Evolutionary conservation across 345 rosid genomes (phyloP), one percentile per base, ranked within the genome.

Genomic region (Cardiospermum halicacabum): DNA sequence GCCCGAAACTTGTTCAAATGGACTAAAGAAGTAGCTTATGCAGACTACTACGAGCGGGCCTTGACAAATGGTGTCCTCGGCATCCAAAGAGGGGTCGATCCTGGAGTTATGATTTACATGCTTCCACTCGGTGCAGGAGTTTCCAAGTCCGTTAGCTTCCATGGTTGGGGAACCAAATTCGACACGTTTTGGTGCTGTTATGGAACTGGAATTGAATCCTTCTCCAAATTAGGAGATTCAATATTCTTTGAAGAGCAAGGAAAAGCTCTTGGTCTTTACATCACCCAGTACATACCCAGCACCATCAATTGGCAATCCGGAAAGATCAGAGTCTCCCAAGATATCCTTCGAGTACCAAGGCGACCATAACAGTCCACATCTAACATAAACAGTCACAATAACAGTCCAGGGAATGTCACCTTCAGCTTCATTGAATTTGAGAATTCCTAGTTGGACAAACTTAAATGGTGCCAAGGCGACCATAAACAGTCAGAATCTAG

Each of bases 161-260:
- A 80, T 62, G 68, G 79, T 32, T 83, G 88, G 88, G 88, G 83
- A 61, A 76, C 75, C 62, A 58, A 37, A 24, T 65, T 56, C 9
- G 49, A 72, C 26, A 36, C 79, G 11, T 78, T 83, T 58, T 83
- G 85, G 88, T 83, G 88, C 75, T 83, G 83, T 45, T 83, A 83
- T 74, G 85, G 82, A 32, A 78, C 82, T 69, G 96, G 92, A 42
- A 74, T 88, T 67, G 97, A 93, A 72, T 90, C 97, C 0, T 93
- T 93, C 64, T 86, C 98, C 31, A 93, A 93, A 74, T 77, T 93
- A 56, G 98, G 98, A 65, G 97, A 90, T 79, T 93, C 97, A 34
- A 86, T 93, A 58, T 93, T 88, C 47, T 93, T 90, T 66, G 89
- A 90, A 81, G 84, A 88, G 79, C 80, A 80, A 77, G 91, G 89